Conservation (phyloP, 1,139 yeast genomes). For the Yamadazyma friedrichii region DNA sequence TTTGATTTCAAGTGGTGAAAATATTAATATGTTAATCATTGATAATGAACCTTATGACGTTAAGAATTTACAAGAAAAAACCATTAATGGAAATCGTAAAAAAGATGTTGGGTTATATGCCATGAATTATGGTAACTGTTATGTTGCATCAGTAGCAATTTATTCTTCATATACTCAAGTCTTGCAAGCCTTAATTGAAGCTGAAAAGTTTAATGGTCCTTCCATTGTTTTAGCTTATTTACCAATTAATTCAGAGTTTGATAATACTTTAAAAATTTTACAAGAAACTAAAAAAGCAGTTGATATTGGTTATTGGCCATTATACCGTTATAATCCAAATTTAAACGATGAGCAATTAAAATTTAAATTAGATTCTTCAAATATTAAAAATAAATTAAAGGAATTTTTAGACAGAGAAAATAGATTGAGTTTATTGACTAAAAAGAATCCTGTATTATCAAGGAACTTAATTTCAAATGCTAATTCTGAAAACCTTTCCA, state of each 20-base stretch:
- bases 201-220: constrained; percentile 85
- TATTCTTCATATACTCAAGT: constrained; percentile 93
- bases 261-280: constrained; percentile 70
- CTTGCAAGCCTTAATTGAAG: constrained; percentile 84
- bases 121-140: constrained; percentile 87
- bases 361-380: constrained; percentile 82
- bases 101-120: constrained; percentile 95
- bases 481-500: constrained; percentile 52
- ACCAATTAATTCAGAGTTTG: constrained; percentile 68
- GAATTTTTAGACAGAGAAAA: constrained; percentile 88
- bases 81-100: constrained; percentile 54
- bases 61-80: constrained; percentile 22
- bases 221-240: constrained; percentile 87
- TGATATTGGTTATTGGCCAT: constrained; percentile 94
- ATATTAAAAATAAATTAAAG: constrained; percentile 71
- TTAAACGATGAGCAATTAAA: constrained; percentile 46
- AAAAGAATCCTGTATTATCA: constrained; percentile 72
- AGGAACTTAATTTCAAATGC: constrained; percentile 70
- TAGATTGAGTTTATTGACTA: constrained; percentile 72
- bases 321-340: constrained; percentile 79
- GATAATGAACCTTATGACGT: constrained; percentile 84
- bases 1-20: constrained; percentile 70
- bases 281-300: constrained; percentile 89
- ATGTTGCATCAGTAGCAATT: constrained; percentile 93
- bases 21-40: constrained; percentile 80